Conservation (phyloP, 1,284 basidiomycete genomes). For the Malassezia equina region DNA sequence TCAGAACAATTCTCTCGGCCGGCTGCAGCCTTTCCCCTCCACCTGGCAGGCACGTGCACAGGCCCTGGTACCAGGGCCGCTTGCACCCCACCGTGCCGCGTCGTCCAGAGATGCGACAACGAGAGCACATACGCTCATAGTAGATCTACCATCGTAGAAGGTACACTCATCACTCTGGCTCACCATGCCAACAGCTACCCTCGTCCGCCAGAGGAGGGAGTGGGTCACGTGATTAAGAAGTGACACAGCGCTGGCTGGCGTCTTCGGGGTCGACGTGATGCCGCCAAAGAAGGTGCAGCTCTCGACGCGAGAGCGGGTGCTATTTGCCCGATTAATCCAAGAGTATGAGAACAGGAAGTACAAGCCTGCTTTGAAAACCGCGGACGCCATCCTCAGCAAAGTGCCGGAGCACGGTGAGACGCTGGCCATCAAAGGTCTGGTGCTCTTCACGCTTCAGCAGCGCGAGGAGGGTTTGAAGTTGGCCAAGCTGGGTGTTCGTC, state of each 20-base stretch:
- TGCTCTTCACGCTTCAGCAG: conserved; percentile 33
- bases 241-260: neutral
- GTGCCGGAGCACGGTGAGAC: conserved; percentile 75
- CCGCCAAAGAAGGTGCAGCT: conserved; percentile 50
- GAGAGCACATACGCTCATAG: too few species aligned
- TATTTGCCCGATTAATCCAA: conserved; percentile 73
- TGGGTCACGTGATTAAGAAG: neutral
- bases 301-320: conserved; percentile 69
- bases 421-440: conserved; percentile 43
- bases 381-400: conserved; percentile 89
- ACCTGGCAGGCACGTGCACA: neutral
- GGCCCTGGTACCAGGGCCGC: neutral
- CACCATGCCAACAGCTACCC: too few species aligned
- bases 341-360: conserved; percentile 79
- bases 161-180: too few species aligned
- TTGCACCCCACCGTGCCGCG: too few species aligned
- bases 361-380: conserved; percentile 80
- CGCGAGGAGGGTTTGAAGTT: conserved; percentile 62
- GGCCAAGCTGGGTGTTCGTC: conserved; percentile 69
- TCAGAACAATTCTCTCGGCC: conserved; percentile 6
- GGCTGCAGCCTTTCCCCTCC: neutral
- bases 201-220: too few species aligned
- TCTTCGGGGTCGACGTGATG: conserved; percentile 15
- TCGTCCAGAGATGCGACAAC: too few species aligned
- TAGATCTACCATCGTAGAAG: too few species aligned